Evolutionary conservation across 2,329 filamentous ascomycete genomes (phyloP).

Genomic region (Drechslera avenae): DNA sequence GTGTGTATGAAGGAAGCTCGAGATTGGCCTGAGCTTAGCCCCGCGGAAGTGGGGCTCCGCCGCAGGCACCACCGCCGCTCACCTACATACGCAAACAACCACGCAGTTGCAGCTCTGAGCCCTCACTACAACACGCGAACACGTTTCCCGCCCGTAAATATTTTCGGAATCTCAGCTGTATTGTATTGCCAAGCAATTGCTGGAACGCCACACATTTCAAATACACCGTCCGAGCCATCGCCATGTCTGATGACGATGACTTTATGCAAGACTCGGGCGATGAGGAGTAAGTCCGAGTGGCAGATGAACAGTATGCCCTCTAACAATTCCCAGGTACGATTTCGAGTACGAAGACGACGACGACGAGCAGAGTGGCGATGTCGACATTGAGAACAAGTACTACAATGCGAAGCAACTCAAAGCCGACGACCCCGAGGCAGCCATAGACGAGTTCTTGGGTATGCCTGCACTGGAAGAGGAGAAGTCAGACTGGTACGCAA

Average conservation of each 20-base stretch:
- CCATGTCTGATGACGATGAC: constrained; percentile 84
- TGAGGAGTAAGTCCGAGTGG: constrained; percentile 67
- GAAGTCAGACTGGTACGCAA: constrained; percentile 83
- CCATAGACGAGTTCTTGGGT: constrained; percentile 89
- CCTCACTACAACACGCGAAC: neutral
- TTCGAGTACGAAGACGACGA: constrained; percentile 98
- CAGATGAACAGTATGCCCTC: neutral
- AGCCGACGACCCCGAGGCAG: constrained; percentile 80
- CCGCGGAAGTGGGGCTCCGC: constrained; percentile 18
- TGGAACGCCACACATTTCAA: neutral
- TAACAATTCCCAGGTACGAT: constrained; percentile 70
- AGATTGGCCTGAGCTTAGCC: constrained; percentile 7
- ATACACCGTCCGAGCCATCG: constrained; percentile 35
- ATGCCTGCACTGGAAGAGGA: constrained; percentile 83
- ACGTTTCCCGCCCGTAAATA: neutral
- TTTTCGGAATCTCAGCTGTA: neutral
- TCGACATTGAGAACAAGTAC: constrained; percentile 99
- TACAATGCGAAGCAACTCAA: constrained; percentile 99
- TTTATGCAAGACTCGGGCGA: constrained; percentile 93
- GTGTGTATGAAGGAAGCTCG: constrained; percentile 9
- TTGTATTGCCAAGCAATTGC: neutral
- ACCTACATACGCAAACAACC: constrained; percentile 16
- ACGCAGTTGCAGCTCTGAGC: constrained; percentile 10
- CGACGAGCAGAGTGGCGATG: constrained; percentile 83
- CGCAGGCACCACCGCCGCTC: constrained; percentile 25